Evolutionary conservation across 768 basidiomycete species (phyloP).

Genomic region (Filobasidium wieringae): DNA sequence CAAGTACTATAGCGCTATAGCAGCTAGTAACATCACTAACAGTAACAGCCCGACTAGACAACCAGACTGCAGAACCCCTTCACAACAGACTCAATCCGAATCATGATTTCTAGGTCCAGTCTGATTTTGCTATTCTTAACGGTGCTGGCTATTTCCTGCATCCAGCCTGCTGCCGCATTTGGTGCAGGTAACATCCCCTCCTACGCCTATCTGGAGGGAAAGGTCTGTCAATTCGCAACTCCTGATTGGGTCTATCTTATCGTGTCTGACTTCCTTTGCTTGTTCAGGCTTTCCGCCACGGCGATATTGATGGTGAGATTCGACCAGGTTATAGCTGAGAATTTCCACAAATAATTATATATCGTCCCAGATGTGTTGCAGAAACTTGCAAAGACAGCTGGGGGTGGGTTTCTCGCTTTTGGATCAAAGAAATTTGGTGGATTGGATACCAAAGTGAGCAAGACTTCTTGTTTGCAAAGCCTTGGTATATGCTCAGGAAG

Average conservation of each 20-base stretch:
- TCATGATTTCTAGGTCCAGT: too few relatives aligned
- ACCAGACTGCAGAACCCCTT: too few relatives aligned
- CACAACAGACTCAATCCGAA: too few relatives aligned
- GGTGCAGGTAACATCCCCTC: slow-evolving; percentile 80
- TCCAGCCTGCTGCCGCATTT: slow-evolving; percentile 45
- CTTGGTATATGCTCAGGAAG: too few relatives aligned
- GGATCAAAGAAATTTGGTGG: slow-evolving; percentile 58
- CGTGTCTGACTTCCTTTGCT: too few relatives aligned
- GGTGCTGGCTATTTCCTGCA: neutral
- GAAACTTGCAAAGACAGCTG: slow-evolving; percentile 50
- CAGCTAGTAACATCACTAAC: too few relatives aligned
- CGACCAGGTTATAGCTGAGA: neutral
- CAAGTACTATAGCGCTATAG: too few relatives aligned
- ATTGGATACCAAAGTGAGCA: slow-evolving; percentile 74
- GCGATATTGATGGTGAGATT: slow-evolving; percentile 57
- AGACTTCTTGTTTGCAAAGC: too few relatives aligned
- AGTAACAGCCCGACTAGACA: too few relatives aligned
- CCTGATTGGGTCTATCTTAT: too few relatives aligned
- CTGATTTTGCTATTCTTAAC: too few relatives aligned
- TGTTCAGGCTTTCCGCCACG: slow-evolving; percentile 59
- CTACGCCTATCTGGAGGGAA: slow-evolving; percentile 72
- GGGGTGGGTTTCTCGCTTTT: slow-evolving; percentile 48
- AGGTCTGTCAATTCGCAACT: too few relatives aligned
- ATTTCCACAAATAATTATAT: neutral
- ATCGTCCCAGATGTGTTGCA: slow-evolving; percentile 44